Evolutionary conservation across 441 rosid genomes (phyloP).

Genomic region (Croton setiger): DNA sequence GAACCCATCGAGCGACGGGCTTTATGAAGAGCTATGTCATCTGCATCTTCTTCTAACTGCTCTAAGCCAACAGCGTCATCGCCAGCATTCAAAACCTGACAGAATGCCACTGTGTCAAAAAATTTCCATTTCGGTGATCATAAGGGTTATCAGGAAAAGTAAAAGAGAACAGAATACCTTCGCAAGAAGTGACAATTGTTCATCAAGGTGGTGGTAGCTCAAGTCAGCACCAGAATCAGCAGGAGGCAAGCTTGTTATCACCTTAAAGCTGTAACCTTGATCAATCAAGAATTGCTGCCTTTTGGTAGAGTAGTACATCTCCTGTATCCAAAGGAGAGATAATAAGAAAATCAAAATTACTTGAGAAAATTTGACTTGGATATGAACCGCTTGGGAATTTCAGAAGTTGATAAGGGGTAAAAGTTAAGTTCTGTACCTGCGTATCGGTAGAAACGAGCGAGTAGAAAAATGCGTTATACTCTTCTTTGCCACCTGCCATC

Average conservation of each 20-base stretch:
- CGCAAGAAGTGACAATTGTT: constrained; percentile 67
- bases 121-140: background rate
- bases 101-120: constrained; percentile 17
- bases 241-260: constrained; percentile 90
- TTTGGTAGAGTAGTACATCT: constrained; percentile 96
- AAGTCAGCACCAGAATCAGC: constrained; percentile 72
- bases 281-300: constrained; percentile 95
- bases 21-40: constrained; percentile 75
- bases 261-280: constrained; percentile 99
- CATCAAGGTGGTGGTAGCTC: constrained; percentile 64
- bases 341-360: constrained; percentile 3
- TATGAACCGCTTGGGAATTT: background rate
- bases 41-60: constrained; percentile 89
- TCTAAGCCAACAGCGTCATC: constrained; percentile 83
- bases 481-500: constrained; percentile 99
- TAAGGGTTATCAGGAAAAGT: background rate
- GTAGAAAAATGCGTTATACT: constrained; percentile 95
- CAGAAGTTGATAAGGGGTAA: constrained; percentile 2
- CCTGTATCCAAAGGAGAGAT: constrained; percentile 39
- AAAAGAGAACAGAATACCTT: constrained; percentile 40
- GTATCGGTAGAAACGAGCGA: constrained; percentile 95
- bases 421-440: constrained; percentile 40
- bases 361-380: background rate
- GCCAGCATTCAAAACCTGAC: constrained; percentile 77
- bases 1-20: constrained; percentile 63